A percentile compares a stretch with the other conserved stretches of the same genome.
phyloP scores from a whole-genome alignment of 2,329 filamentous ascomycete species.

The Cytospora chrysosperma region DNA sequence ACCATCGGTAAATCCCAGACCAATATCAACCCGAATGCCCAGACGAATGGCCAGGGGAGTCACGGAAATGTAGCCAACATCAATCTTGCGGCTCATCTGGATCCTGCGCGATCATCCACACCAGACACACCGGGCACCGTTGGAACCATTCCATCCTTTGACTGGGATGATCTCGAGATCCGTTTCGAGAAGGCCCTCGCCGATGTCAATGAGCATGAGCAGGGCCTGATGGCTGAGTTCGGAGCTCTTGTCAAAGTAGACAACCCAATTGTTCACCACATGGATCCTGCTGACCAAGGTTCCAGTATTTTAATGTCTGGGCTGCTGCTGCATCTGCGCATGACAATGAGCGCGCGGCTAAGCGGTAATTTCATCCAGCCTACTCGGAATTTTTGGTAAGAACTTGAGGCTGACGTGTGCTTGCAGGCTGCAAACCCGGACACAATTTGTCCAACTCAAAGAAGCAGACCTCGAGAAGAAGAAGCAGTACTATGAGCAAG shows the following conservation, averaged over 20 bases:
- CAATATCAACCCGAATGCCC: conserved; percentile 34
- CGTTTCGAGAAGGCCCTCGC: conserved; percentile 67
- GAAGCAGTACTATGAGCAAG: conserved; percentile 68
- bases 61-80: conserved; percentile 28
- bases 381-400: neutral
- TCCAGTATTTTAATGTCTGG: conserved; percentile 78
- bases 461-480: conserved; percentile 72
- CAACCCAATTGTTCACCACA: neutral
- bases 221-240: conserved; percentile 65
- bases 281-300: neutral
- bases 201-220: conserved; percentile 63
- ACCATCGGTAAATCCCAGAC: conserved; percentile 21
- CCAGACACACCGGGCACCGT: conserved; percentile 48
- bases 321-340: conserved; percentile 68
- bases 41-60: conserved; percentile 28
- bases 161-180: conserved; percentile 75
- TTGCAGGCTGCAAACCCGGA: conserved; percentile 71
- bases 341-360: conserved; percentile 74
- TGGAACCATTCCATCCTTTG: conserved; percentile 53
- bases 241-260: conserved; percentile 63
- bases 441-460: conserved; percentile 70
- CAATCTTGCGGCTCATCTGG: conserved; percentile 59
- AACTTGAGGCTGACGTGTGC: conserved; percentile 21
- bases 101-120: conserved; percentile 33
- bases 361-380: conserved; percentile 55